Percentiles rank a stretch among this genome's conserved stretches.
Conservation (phyloP, 1,284 basidiomycete genomes). For the Chondrostereum purpureum region DNA sequence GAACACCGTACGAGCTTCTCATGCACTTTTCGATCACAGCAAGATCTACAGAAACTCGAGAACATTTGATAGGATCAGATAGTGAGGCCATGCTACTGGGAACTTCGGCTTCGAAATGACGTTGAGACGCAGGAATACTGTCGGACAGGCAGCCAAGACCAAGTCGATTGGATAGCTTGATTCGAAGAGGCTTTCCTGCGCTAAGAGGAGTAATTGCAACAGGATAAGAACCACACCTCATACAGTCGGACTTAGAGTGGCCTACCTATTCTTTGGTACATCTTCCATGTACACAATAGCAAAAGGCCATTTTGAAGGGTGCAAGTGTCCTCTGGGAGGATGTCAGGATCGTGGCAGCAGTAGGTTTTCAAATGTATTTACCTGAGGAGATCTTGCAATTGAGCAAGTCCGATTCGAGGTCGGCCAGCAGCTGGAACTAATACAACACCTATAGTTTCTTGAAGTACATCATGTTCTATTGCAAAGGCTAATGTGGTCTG, state of each 20-base stretch:
- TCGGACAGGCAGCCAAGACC: constrained; percentile 30
- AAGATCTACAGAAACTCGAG: constrained; percentile 24
- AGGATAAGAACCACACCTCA: not conserved
- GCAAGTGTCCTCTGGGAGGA: constrained; percentile 28
- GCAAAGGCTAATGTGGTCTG: constrained; percentile 15
- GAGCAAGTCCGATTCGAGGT: constrained; percentile 14
- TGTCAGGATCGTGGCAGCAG: not conserved
- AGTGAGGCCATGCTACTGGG: constrained; percentile 26
- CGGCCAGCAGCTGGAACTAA: constrained; percentile 12
- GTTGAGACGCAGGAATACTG: constrained; percentile 23
- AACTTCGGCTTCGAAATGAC: constrained; percentile 33
- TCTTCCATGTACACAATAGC: constrained; percentile 16
- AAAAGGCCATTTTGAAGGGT: constrained; percentile 28
- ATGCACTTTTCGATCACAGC: constrained; percentile 29
- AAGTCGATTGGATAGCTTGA: constrained; percentile 33
- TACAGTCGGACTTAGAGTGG: not conserved
- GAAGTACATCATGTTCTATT: constrained; percentile 15
- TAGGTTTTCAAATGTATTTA: constrained; percentile 13
- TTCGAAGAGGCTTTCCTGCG: constrained; percentile 38
- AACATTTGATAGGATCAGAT: constrained; percentile 30
- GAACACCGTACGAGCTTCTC: constrained; percentile 24
- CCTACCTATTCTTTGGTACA: constrained; percentile 14
- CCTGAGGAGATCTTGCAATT: constrained; percentile 35
- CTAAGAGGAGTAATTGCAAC: constrained; percentile 10
- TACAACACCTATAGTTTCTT: constrained; percentile 15